Evolutionary conservation across 768 basidiomycete species (phyloP).

Genomic region (Calocybe gangraenosa): DNA sequence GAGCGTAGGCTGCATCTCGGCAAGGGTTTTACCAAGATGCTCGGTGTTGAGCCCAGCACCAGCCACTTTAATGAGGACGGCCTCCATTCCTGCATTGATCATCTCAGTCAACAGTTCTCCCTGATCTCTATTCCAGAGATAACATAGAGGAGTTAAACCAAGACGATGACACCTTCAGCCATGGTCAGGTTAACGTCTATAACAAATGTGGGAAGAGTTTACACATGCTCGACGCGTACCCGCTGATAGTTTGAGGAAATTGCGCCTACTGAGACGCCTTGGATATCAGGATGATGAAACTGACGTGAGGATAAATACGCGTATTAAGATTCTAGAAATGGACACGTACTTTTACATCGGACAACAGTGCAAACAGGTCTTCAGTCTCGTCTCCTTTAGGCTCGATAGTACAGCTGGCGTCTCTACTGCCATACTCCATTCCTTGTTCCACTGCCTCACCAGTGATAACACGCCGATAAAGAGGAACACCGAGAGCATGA

Average conservation of each 20-base stretch:
- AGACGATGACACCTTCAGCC: constrained; percentile 73
- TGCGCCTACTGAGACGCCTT: constrained; percentile 91
- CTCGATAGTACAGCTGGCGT: constrained; percentile 38
- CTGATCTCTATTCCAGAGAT: constrained; percentile 94
- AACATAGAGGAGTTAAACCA: constrained; percentile 73
- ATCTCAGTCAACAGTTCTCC: constrained; percentile 82
- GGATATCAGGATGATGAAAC: constrained; percentile 73
- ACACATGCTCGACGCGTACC: constrained; percentile 97
- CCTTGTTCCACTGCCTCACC: constrained; percentile 80
- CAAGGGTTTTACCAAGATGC: constrained; percentile 77
- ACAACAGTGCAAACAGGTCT: constrained; percentile 75
- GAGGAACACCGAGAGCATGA: constrained; percentile 77
- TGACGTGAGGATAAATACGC: constrained; percentile 26
- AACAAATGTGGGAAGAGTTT: constrained; percentile 21
- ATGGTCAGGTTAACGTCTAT: background rate
- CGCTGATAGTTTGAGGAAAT: constrained; percentile 98
- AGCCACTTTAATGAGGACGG: constrained; percentile 91
- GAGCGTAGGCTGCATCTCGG: constrained; percentile 70
- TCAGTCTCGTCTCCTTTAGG: constrained; percentile 91
- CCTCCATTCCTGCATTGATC: constrained; percentile 74
- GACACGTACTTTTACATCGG: constrained; percentile 64
- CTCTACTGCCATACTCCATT: constrained; percentile 79
- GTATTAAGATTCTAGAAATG: background rate
- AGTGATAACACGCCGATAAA: constrained; percentile 76
- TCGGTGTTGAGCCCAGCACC: constrained; percentile 80